Evolutionary conservation across 2,329 filamentous ascomycete genomes (phyloP), one percentile per base, ranked within the genome.

Genomic region (Fusarium sp.): DNA sequence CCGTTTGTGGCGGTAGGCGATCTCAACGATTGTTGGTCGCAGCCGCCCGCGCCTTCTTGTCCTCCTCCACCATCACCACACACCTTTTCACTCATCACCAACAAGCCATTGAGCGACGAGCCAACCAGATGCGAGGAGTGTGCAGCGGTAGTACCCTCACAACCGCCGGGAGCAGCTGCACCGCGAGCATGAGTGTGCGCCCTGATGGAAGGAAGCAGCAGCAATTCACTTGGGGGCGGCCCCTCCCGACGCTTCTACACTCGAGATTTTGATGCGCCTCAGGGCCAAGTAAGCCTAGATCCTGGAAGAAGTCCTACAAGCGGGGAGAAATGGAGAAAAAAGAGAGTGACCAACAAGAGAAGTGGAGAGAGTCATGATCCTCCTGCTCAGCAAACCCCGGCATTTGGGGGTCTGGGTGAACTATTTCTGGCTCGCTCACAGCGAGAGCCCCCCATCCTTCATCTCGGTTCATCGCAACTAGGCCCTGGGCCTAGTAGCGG

Each of bases 401-500:
- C 43, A 35, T 33, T 50, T 59, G 35, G 25, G 37, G 37, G 59
- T 71, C 59, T 33, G 37, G 37, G 62, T 57, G 11, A 47, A 64
- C 72, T 74, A 74, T 74, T 75, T 70, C 72, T 73, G 69, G 72
- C 59, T 47, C 45, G 50, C 54, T 47, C 17, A 50, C 43, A 54
- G 32, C 60, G 45, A 50, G 25, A 22, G 17, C n/a, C 71, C 47
- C 47, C 47, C 69, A 65, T 65, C 65, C 72, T 58, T 75, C 69
- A 74, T 74, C 72, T 74, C 72, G 72, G 50, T 70, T 74, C 69
- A 69, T 54, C 30, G 40, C 47, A 37, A 54, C 57, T 66, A 66
- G 22, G 38, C 38, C n/a, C 10, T 43, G 38, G 38, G 38, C 38
- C 20, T 22, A 45, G 40, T n/a, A 47, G 43, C 43, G 43, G 43